These are phyloP conservation scores for Populus trichocarpa DNA, from an alignment of 441 rosid species.

Conservation along the genomic window DNA sequence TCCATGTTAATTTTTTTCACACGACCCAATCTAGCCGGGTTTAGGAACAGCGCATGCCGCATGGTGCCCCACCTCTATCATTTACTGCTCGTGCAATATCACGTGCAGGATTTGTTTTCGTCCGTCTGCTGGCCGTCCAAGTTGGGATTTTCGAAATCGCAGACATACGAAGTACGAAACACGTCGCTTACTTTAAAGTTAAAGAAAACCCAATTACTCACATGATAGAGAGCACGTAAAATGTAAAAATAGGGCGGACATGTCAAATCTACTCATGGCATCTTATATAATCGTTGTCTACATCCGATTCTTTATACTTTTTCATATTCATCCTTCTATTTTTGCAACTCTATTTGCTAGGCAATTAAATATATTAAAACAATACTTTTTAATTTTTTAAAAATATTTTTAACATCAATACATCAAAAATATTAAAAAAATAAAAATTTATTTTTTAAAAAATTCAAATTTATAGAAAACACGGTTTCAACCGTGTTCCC, in stretches of 20 bases:
- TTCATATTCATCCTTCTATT: neutral
- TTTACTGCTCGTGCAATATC: neutral
- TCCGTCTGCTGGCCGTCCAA: neutral
- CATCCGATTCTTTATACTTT: neutral
- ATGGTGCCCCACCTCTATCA: neutral
- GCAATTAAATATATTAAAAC: too few species aligned
- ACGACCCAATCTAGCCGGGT: too few species aligned
- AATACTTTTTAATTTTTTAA: too few species aligned
- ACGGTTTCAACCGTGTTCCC: accelerated
- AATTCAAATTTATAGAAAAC: accelerated
- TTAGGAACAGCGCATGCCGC: neutral
- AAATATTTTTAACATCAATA: too few species aligned
- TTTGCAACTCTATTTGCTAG: too few species aligned
- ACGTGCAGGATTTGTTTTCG: neutral
- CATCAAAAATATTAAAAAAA: too few species aligned
- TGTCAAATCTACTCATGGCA: constrained; percentile 24
- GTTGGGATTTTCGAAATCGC: neutral
- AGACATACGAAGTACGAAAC: neutral
- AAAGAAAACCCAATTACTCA: neutral
- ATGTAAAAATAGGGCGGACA: constrained; percentile 12
- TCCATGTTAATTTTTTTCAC: too few species aligned
- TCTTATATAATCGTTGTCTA: constrained; percentile 21
- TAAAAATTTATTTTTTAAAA: too few species aligned
- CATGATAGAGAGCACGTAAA: neutral
- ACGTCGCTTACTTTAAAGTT: neutral